These are phyloP conservation scores for Hyphodiscus sp. DNA, from an alignment of 2,329 filamentous ascomycete species.

Conservation along the genomic window DNA sequence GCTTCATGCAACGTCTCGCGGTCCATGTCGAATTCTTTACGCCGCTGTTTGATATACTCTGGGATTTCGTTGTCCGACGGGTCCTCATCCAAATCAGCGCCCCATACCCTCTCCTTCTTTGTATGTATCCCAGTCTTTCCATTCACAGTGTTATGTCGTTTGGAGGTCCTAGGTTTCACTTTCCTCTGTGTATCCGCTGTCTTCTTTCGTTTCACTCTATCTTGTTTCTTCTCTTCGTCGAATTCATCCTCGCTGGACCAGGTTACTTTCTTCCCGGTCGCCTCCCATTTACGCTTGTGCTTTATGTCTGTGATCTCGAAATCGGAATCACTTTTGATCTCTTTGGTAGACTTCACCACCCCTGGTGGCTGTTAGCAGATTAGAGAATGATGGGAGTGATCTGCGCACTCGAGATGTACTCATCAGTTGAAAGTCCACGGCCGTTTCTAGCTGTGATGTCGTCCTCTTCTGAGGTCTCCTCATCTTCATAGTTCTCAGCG, in stretches of 20 bases:
- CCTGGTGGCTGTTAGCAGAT: slow-evolving; percentile 16
- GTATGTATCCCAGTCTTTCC: slow-evolving; percentile 20
- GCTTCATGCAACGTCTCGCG: slow-evolving; percentile 53
- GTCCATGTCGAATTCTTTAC: slow-evolving; percentile 60
- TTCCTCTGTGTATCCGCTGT: slow-evolving; percentile 40
- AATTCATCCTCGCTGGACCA: slow-evolving; percentile 52
- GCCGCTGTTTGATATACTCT: slow-evolving; percentile 64
- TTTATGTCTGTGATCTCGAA: slow-evolving; percentile 12
- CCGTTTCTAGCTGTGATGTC: slow-evolving; percentile 1
- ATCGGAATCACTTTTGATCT: slow-evolving; percentile 17
- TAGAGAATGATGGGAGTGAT: background rate
- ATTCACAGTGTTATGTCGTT: slow-evolving; percentile 33
- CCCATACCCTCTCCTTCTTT: slow-evolving; percentile 23
- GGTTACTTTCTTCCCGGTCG: slow-evolving; percentile 33
- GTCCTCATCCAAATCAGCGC: slow-evolving; percentile 25
- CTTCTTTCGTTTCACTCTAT: slow-evolving; percentile 45
- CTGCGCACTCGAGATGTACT: slow-evolving; percentile 24
- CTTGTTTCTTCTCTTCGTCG: slow-evolving; percentile 56
- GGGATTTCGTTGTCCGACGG: slow-evolving; percentile 44
- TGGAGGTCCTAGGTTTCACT: slow-evolving; percentile 33
- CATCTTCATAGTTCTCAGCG: slow-evolving; percentile 10
- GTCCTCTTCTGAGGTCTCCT: slow-evolving; percentile 17
- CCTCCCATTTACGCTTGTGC: slow-evolving; percentile 22
- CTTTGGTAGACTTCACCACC: slow-evolving; percentile 13
- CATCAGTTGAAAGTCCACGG: slow-evolving; percentile 13